Percentiles rank a stretch among this genome's conserved stretches.
These are phyloP conservation scores for Candida sp. DNA, from an alignment of 1,139 yeast genomes.

Conservation along the genomic window DNA sequence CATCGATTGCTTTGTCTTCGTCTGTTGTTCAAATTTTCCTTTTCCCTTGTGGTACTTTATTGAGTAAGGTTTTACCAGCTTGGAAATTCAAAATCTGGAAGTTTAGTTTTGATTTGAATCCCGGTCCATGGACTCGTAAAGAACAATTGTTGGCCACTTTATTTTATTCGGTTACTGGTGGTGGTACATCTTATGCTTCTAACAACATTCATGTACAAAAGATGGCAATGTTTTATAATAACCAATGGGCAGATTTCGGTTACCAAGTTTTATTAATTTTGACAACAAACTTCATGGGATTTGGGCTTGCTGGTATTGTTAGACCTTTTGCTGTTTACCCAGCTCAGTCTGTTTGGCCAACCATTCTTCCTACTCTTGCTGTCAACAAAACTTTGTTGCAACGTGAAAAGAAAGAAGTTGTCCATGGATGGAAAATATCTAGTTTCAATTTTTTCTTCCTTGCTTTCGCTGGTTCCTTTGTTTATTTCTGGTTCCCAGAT, in stretches of 20 bases:
- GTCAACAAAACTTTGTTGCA: slow-evolving; percentile 49
- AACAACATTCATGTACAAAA: slow-evolving; percentile 45
- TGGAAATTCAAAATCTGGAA: slow-evolving; percentile 11
- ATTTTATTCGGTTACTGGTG: slow-evolving; percentile 16
- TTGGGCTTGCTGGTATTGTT: slow-evolving; percentile 61
- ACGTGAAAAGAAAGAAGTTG: slow-evolving; percentile 36
- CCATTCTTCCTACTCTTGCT: slow-evolving; percentile 51
- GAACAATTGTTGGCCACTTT: slow-evolving; percentile 26
- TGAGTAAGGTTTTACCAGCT: slow-evolving; percentile 18
- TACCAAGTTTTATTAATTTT: slow-evolving; percentile 49
- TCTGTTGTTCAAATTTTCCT: slow-evolving; percentile 26
- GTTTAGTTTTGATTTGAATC: slow-evolving; percentile 15
- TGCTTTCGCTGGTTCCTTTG: slow-evolving; percentile 19
- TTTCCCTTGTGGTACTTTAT: slow-evolving; percentile 20
- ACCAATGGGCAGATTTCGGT: slow-evolving; percentile 44
- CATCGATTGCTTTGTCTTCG: slow-evolving; percentile 42
- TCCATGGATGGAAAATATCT: slow-evolving; percentile 36
- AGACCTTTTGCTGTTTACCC: slow-evolving; percentile 60
- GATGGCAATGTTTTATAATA: slow-evolving; percentile 32
- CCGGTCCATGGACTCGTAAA: slow-evolving; percentile 26
- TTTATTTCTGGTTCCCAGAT: slow-evolving; percentile 34
- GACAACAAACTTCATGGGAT: slow-evolving; percentile 58
- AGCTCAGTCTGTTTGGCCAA: slow-evolving; percentile 54
- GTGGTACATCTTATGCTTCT: slow-evolving; percentile 28
- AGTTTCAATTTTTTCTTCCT: slow-evolving; percentile 27